These are phyloP conservation scores for Cotoneaster glaucophyllus DNA, from an alignment of 306 rosid genomes.

Conservation along the genomic window DNA sequence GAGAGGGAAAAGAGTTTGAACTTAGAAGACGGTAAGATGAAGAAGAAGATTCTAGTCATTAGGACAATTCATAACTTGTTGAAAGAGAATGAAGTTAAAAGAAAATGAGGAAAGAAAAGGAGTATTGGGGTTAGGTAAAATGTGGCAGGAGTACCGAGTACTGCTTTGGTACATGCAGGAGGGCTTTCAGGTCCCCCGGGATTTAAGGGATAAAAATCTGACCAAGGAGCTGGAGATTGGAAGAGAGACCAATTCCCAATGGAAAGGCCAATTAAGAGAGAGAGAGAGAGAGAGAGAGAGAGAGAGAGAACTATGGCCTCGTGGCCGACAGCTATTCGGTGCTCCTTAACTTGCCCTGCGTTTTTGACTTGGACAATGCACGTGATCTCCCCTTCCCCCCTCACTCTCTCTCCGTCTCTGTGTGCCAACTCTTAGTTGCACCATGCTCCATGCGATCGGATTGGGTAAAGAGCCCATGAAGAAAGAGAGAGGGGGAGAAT, in stretches of 20 bases:
- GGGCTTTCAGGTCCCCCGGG: constrained; percentile 20
- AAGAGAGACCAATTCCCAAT: constrained; percentile 24
- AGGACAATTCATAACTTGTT: no score
- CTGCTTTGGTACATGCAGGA: neutral
- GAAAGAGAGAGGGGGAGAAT: neutral
- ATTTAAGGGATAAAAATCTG: constrained; percentile 29
- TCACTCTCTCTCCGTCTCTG: neutral
- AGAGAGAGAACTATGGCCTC: constrained; percentile 20
- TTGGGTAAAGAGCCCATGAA: neutral
- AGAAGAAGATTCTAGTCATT: no score
- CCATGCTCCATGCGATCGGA: neutral
- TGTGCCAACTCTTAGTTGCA: neutral
- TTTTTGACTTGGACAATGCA: neutral
- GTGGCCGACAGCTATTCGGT: constrained; percentile 50
- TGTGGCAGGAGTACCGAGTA: neutral
- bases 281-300: constrained; percentile 2
- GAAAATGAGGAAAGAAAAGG: neutral
- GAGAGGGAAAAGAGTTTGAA: no score
- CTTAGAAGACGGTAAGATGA: no score
- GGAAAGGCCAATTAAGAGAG: neutral
- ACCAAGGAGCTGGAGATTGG: neutral
- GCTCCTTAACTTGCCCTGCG: constrained; percentile 12
- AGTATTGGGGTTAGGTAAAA: neutral
- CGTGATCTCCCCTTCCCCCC: neutral
- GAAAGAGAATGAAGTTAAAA: neutral